Conservation (phyloP, 805 yeast genomes). For the Saturnispora besseyi region DNA sequence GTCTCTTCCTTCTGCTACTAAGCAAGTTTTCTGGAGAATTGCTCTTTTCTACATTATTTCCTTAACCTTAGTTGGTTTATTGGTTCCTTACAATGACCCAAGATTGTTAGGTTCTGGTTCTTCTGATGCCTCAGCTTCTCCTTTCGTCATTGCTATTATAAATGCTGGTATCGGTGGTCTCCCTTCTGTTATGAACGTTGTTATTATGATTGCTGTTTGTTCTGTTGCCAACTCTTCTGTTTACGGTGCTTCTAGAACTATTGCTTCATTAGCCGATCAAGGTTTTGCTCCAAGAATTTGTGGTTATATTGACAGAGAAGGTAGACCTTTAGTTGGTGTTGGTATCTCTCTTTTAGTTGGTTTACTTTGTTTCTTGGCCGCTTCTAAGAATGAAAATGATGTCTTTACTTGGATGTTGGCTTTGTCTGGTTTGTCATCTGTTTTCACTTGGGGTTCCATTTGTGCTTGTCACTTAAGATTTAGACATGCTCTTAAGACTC, state of each 20-base stretch:
- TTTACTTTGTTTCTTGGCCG: conserved; percentile 50
- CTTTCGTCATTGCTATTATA: conserved; percentile 67
- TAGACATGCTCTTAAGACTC: conserved; percentile 52
- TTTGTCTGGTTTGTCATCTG: conserved; percentile 63
- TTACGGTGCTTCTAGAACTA: conserved; percentile 62
- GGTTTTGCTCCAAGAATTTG: conserved; percentile 55
- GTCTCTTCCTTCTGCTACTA: conserved; percentile 54
- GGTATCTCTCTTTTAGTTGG: conserved; percentile 43
- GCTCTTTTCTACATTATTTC: conserved; percentile 48
- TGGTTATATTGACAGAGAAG: conserved; percentile 62
- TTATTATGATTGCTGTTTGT: conserved; percentile 57
- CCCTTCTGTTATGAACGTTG: conserved; percentile 65
- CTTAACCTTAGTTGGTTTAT: conserved; percentile 44
- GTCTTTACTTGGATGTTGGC: conserved; percentile 70
- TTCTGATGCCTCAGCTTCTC: conserved; percentile 52
- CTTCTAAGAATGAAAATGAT: conserved; percentile 41
- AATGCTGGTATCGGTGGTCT: conserved; percentile 51
- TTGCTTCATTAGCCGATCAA: conserved; percentile 58
- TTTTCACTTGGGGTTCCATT: conserved; percentile 71
- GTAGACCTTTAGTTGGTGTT: conserved; percentile 72
- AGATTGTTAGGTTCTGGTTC: conserved; percentile 40
- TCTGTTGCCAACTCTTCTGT: conserved; percentile 71
- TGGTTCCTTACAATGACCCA: conserved; percentile 50
- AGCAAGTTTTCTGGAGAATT: conserved; percentile 59
- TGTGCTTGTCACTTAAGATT: conserved; percentile 59